phyloP scores from a whole-genome alignment of 2,329 filamentous ascomycete genomes.

The Sordariomycetes sp. region DNA sequence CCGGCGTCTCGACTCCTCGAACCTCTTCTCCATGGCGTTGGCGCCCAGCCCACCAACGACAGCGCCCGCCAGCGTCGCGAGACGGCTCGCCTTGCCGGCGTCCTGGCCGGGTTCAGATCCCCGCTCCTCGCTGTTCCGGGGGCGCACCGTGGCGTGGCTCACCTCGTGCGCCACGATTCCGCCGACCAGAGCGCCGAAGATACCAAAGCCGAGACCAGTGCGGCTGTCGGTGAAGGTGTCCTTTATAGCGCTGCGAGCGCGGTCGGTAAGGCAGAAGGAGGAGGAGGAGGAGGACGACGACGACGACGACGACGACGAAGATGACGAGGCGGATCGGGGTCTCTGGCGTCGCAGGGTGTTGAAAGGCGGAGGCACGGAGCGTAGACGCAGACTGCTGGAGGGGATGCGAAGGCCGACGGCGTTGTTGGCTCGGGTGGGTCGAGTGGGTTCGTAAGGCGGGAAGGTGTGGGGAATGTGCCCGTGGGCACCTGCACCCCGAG shows the following conservation, averaged over 20 bases:
- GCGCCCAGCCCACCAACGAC: slow-evolving; percentile 41
- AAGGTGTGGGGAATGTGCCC: not conserved
- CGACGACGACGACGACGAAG: slow-evolving; percentile 10
- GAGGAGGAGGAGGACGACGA: too few species aligned
- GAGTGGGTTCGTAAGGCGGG: slow-evolving; percentile 6
- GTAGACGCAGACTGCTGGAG: slow-evolving; percentile 10
- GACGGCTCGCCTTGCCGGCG: slow-evolving; percentile 19
- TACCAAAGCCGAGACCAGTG: slow-evolving; percentile 33
- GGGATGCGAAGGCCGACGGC: slow-evolving; percentile 11
- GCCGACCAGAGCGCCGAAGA: slow-evolving; percentile 40
- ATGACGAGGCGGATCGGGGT: slow-evolving; percentile 11
- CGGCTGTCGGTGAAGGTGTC: slow-evolving; percentile 33
- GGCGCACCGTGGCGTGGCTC: slow-evolving; percentile 23
- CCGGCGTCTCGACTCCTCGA: slow-evolving; percentile 22
- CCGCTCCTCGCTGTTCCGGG: slow-evolving; percentile 14
- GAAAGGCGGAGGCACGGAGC: slow-evolving; percentile 7
- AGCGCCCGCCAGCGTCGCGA: slow-evolving; percentile 39
- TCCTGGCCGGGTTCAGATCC: slow-evolving; percentile 11
- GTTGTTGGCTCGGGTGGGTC: slow-evolving; percentile 12
- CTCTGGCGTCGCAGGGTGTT: slow-evolving; percentile 6
- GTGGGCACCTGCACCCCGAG: not conserved
- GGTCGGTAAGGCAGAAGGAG: slow-evolving; percentile 23
- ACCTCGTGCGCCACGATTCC: slow-evolving; percentile 37
- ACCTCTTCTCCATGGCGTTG: slow-evolving; percentile 31
- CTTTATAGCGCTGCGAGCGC: slow-evolving; percentile 26